Conservation (phyloP, 306 rosid species). For the Casuarina cunninghamiana region DNA sequence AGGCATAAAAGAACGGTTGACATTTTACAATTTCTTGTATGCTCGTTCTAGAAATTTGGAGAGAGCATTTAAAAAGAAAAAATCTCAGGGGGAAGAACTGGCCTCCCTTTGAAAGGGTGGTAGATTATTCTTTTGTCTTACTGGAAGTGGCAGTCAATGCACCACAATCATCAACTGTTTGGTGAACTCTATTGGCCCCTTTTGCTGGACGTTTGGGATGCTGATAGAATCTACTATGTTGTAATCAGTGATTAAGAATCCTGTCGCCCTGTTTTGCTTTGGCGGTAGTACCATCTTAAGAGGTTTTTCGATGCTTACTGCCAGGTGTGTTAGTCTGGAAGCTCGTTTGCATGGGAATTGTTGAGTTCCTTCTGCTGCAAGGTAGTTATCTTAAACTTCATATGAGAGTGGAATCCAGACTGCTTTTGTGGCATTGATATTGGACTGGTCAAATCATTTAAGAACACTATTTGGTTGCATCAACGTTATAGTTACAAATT, state of each 20-base stretch:
- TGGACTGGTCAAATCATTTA: neutral
- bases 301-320: neutral
- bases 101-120: neutral
- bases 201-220: neutral
- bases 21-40: conserved; percentile 7
- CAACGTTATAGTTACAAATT: neutral
- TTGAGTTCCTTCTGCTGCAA: neutral
- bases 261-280: neutral
- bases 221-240: neutral
- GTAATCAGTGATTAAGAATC: neutral
- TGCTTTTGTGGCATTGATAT: neutral
- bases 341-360: neutral
- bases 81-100: neutral
- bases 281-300: neutral
- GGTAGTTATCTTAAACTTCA: neutral
- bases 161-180: neutral
- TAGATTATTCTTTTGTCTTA: neutral
- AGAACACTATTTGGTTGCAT: neutral
- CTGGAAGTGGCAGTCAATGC: neutral
- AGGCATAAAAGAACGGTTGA: conserved; percentile 17
- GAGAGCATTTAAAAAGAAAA: neutral
- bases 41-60: conserved; percentile 6
- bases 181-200: neutral
- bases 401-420: neutral
- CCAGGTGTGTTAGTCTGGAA: neutral